Evolutionary conservation across 2,329 filamentous ascomycete genomes (phyloP), one percentile per base, ranked within the genome.

Genomic region (Fusarium udum): DNA sequence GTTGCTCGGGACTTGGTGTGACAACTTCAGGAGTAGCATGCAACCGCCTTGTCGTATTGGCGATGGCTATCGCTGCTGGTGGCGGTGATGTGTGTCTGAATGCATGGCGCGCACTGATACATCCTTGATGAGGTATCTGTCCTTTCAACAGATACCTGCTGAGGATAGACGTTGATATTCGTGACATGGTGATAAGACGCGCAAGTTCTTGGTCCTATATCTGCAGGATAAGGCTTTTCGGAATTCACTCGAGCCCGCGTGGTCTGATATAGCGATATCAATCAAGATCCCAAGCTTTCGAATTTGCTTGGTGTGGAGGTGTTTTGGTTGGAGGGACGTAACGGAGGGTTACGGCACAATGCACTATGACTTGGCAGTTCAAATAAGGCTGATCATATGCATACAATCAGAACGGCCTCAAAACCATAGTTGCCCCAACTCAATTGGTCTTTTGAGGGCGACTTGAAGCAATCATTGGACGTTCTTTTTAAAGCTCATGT

Each of bases 71-170:
- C 46, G 60, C 58, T 37, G 70, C 46, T 45, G 61, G 71, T 64
- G 58, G 52, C 31, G 72, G 64, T 22, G 59, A 58, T 46, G 72
- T 56, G 24, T 72, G 76, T 55, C 69, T 67, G 24, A 63, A 63
- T 45, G 67, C 45, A 51, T 70, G 73, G 28, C 59, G 67, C 37
- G 51, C 55, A 55, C 67, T 61, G 34, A 86, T 72, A 72, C 87
- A 89, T 45, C 84, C 85, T 48, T 77, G 78, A 7, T 78, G 80
- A 20, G 81, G 79, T 26, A 88, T 71, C 52, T 83, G 83, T 11
- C 87, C 87, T 16, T 80, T 75, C 16, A 89, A 82, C 49, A 89
- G 78, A 66, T 89, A 89, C 70, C 80, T 84, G 74, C 86, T 83
- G 16, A 89, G 82, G 45, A 84, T 83, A 13, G 81, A 74, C 6